Base-by-base conservation (phyloP, 768 basidiomycete species). In the Filobasidium wieringae region DNA sequence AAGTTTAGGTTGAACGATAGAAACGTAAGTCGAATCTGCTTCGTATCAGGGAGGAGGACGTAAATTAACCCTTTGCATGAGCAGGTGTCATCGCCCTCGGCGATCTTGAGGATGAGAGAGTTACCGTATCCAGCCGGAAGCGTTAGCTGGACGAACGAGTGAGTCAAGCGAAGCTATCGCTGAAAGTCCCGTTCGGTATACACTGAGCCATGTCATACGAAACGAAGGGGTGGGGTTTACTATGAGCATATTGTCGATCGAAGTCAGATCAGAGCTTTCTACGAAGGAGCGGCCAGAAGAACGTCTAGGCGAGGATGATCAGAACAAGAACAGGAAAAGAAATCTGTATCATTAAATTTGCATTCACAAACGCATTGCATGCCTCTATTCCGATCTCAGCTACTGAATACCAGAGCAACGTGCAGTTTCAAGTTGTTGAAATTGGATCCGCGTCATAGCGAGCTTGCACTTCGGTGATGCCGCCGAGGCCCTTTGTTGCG, bases 1-100 rank as follows among this genome's bases (percentile, higher is more conserved):
- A 77, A 84, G 64, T 85, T 84, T 40, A 82, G 87, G 34, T 77
- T 95, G 57, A 88, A 86, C 0, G 84, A 89, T 64, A 84, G 86
- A 43, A 93, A 90, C 64, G 85, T 87, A 64, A 55, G 83, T 67
- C 2, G 31, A 11, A 12, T 27, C 12, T 31, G 22, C 27, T 12
- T 7, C 37, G 30, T 1, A 14, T 12, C 14, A 17, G 1, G 14
- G 6, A 1, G 5, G 40, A 2, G 7, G 51, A 15, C n/a, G 36
- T 22, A 29, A 7, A 24, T 11, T n/a, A 47, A 37, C n/a, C 11
- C 7, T 24, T 36, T 24, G 32, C 11, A 15, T 26, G 26, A 7
- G 36, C 24, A 60, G 59, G 54, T 50, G 15, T 45, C 41, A 4
- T 55, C 53, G 9, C 59, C 59, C 2, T 36, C 54, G n/a, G 59